A percentile compares a stretch with the other conserved stretches of the same genome.
Evolutionary conservation across 2,329 filamentous ascomycete species (phyloP).

Genomic region (Aschersonia sp.): DNA sequence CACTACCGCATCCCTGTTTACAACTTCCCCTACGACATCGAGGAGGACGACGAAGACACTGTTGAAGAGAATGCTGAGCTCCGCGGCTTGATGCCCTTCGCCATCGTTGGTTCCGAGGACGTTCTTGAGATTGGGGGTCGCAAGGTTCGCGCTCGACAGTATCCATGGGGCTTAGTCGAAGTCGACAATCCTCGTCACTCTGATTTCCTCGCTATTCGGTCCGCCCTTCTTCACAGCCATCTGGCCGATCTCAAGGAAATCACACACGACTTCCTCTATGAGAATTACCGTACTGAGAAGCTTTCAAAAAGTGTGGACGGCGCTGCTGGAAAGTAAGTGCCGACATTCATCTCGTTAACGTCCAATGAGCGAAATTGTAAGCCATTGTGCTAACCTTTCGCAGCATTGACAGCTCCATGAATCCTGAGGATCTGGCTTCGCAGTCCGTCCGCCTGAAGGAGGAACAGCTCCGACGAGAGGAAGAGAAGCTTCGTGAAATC

Average conservation of each 20-base stretch:
- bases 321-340: conserved; percentile 70
- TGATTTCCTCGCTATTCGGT: conserved; percentile 94
- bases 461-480: conserved; percentile 95
- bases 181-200: conserved; percentile 98
- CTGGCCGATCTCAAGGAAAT: conserved; percentile 98
- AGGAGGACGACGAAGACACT: conserved; percentile 98
- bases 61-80: conserved; percentile 98
- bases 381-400: conserved; percentile 14
- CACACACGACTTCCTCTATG: conserved; percentile 98
- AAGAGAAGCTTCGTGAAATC: conserved; percentile 99
- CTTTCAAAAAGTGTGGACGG: conserved; percentile 98
- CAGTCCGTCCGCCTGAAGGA: conserved; percentile 99
- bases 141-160: conserved; percentile 87
- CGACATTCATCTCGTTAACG: not conserved
- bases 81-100: conserved; percentile 94
- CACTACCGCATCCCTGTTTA: conserved; percentile 99
- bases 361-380: not conserved
- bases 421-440: conserved; percentile 90
- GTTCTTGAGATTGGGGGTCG: conserved; percentile 86
- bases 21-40: conserved; percentile 99
- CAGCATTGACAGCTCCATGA: conserved; percentile 69
- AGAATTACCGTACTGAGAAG: conserved; percentile 99
- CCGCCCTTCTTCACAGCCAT: conserved; percentile 92
- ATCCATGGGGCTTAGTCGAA: conserved; percentile 98
- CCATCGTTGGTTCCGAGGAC: conserved; percentile 95